phyloP scores from a whole-genome alignment of 2,329 filamentous ascomycete genomes.

The Hymenoscyphus fructigenus region DNA sequence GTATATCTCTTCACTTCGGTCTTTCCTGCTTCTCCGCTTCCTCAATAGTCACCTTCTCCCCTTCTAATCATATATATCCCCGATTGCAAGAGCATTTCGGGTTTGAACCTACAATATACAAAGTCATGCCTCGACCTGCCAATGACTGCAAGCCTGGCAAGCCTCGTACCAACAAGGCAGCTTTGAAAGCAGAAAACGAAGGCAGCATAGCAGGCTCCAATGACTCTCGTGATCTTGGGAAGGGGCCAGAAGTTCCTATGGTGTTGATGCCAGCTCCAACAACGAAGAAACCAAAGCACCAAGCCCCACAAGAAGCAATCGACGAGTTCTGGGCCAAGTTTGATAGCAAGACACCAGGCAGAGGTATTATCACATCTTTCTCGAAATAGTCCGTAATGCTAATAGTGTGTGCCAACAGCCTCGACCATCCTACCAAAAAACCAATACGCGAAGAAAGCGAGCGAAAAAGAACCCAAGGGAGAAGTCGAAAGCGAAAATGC shows the following conservation, averaged over 20 bases:
- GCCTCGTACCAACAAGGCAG: neutral
- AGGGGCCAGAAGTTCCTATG: neutral
- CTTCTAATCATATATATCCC: neutral
- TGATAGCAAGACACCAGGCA: slow-evolving; percentile 67
- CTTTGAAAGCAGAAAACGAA: neutral
- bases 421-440: slow-evolving; percentile 70
- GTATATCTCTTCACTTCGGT: too few relatives aligned
- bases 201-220: neutral
- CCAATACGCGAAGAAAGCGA: slow-evolving; percentile 59
- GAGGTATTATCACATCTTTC: slow-evolving; percentile 45
- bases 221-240: neutral
- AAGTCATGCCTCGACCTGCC: neutral
- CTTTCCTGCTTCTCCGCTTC: too few relatives aligned
- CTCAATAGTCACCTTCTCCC: too few relatives aligned
- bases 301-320: slow-evolving; percentile 65
- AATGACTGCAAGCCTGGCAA: neutral
- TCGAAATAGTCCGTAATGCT: neutral
- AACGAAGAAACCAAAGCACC: slow-evolving; percentile 44
- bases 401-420: slow-evolving; percentile 41
- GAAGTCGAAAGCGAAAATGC: slow-evolving; percentile 55
- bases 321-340: slow-evolving; percentile 75
- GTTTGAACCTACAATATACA: neutral
- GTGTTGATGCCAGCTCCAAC: slow-evolving; percentile 9
- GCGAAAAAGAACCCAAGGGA: slow-evolving; percentile 54
- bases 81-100: neutral